Evolutionary conservation across 202 grass and related monocot species (phyloP).

Genomic region (Digitaria exilis): DNA sequence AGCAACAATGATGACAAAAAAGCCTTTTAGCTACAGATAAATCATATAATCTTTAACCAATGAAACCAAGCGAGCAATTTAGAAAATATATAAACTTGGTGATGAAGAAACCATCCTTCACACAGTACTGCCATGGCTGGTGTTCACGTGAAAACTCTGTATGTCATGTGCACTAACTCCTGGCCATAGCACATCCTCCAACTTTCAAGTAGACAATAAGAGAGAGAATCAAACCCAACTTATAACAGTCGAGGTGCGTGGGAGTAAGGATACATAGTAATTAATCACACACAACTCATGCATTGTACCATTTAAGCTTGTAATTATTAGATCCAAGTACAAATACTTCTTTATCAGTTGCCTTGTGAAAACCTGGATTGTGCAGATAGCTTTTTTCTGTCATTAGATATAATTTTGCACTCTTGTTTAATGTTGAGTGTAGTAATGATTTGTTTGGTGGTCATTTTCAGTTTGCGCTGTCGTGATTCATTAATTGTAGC

Average conservation of each 20-base stretch:
- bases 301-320: slow-evolving; percentile 1
- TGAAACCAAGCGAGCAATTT: background rate
- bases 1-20: no score
- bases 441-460: background rate
- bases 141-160: background rate
- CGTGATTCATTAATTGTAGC: slow-evolving; percentile 13
- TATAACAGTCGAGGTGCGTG: background rate
- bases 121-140: no score
- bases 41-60: background rate
- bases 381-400: slow-evolving; percentile 7
- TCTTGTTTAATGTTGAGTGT: slow-evolving; percentile 21
- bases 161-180: background rate
- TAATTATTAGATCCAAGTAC: background rate
- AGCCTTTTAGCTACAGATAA: background rate
- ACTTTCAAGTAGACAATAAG: background rate
- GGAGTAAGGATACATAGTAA: background rate
- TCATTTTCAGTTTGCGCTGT: background rate
- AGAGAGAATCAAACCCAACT: background rate
- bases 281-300: background rate
- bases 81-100: background rate
- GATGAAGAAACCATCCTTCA: background rate
- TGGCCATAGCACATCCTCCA: slow-evolving; percentile 4
- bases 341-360: background rate
- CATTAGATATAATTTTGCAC: background rate
- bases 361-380: slow-evolving; percentile 22